Conservation (phyloP, 2,329 filamentous ascomycete genomes). For the Xylariaceae sp. region DNA sequence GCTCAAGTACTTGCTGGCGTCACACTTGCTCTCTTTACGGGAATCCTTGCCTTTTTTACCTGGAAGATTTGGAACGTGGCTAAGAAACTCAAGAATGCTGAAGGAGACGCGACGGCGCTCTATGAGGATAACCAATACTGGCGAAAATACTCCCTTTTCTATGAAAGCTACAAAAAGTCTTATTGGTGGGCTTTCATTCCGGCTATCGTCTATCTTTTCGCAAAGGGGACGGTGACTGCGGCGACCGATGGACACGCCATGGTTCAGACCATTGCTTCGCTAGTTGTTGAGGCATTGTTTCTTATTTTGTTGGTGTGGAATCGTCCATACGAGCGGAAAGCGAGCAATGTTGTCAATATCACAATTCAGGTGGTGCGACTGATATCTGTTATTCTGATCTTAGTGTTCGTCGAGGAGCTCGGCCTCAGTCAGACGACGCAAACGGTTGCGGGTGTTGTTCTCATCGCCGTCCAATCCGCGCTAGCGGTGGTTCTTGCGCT, state of each 20-base stretch:
- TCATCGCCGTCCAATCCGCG: slow-evolving; percentile 86
- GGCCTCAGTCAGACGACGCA: slow-evolving; percentile 87
- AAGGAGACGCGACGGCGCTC: slow-evolving; percentile 69
- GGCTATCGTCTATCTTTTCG: slow-evolving; percentile 83
- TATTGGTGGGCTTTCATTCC: slow-evolving; percentile 99
- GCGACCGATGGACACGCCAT: slow-evolving; percentile 82
- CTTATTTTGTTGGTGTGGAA: slow-evolving; percentile 76
- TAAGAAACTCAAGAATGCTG: slow-evolving; percentile 64
- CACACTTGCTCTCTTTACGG: slow-evolving; percentile 77
- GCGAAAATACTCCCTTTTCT: slow-evolving; percentile 96
- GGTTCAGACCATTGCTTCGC: slow-evolving; percentile 72
- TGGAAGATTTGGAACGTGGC: slow-evolving; percentile 79
- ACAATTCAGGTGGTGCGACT: slow-evolving; percentile 85
- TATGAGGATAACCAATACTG: slow-evolving; percentile 89
- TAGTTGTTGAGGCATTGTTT: slow-evolving; percentile 78
- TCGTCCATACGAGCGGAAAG: slow-evolving; percentile 80
- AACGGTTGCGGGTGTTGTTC: slow-evolving; percentile 86
- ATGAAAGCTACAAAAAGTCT: slow-evolving; percentile 88
- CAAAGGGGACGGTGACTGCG: slow-evolving; percentile 81
- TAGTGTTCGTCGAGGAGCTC: slow-evolving; percentile 92
- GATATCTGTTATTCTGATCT: slow-evolving; percentile 80
- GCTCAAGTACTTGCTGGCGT: slow-evolving; percentile 79
- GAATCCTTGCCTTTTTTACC: slow-evolving; percentile 74
- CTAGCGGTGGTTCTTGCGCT: slow-evolving; percentile 81
- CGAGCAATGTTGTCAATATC: slow-evolving; percentile 90